A percentile compares a stretch with the other conserved stretches of the same genome.
Conservation (phyloP, 345 rosid species). For the Hevea brasiliensis region DNA sequence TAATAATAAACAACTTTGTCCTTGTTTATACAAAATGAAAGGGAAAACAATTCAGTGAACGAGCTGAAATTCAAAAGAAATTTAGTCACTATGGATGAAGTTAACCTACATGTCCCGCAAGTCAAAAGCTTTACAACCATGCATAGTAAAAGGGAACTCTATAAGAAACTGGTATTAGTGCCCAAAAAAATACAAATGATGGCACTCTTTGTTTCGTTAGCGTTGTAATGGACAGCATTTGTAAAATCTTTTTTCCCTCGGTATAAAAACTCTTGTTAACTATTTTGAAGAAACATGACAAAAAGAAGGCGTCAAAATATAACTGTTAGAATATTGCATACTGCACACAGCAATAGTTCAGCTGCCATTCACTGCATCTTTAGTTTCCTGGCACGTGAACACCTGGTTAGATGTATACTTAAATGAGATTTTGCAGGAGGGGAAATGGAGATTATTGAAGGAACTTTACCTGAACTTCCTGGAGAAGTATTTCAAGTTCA, state of each 20-base stretch:
- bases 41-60: too few species aligned
- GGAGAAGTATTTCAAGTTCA: slow-evolving; percentile 55
- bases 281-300: not conserved
- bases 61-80: not conserved
- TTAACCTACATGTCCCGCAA: not conserved
- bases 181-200: not conserved
- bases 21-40: not conserved
- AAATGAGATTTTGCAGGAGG: not conserved
- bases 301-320: slow-evolving; percentile 18
- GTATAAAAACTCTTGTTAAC: slow-evolving; percentile 22
- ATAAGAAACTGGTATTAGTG: not conserved
- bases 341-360: slow-evolving; percentile 17
- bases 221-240: slow-evolving; percentile 5
- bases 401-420: slow-evolving; percentile 5
- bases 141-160: not conserved
- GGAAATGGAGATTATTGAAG: not conserved
- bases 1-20: too few species aligned
- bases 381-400: slow-evolving; percentile 31
- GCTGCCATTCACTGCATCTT: slow-evolving; percentile 37
- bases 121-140: slow-evolving; percentile 6
- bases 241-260: slow-evolving; percentile 16
- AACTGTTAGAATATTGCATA: slow-evolving; percentile 2
- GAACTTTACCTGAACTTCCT: slow-evolving; percentile 48
- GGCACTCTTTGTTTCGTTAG: not conserved
- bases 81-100: too few species aligned